phyloP scores from a whole-genome alignment of 495 filamentous ascomycete genomes.

The Penicillium taxi region DNA sequence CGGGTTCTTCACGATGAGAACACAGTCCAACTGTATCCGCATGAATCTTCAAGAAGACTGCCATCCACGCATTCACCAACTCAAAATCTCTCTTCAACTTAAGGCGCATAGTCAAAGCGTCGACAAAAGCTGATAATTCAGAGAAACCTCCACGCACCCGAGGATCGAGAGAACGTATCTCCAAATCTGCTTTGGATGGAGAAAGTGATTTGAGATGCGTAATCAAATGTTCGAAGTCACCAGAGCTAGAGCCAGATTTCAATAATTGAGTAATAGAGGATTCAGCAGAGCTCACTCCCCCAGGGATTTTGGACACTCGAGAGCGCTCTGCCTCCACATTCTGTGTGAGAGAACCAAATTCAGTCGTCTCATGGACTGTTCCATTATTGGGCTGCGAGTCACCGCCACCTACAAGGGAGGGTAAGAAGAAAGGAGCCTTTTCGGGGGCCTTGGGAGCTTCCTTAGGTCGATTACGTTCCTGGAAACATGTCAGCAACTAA shows the following conservation, averaged over 20 bases:
- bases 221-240: conserved; percentile 51
- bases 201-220: conserved; percentile 68
- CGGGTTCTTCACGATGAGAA: conserved; percentile 33
- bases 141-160: conserved; percentile 32
- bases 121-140: conserved; percentile 64
- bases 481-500: conserved; percentile 8
- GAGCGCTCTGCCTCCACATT: conserved; percentile 40
- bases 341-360: conserved; percentile 31
- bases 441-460: conserved; percentile 85
- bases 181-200: conserved; percentile 76
- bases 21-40: conserved; percentile 46
- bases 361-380: conserved; percentile 21
- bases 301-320: conserved; percentile 43
- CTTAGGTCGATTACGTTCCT: conserved; percentile 85
- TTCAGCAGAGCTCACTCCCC: conserved; percentile 17
- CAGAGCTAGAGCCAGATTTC: conserved; percentile 26
- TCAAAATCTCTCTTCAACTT: conserved; percentile 72
- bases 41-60: conserved; percentile 77
- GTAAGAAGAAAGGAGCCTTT: conserved; percentile 94
- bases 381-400: conserved; percentile 15
- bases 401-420: conserved; percentile 48
- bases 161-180: conserved; percentile 69
- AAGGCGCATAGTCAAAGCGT: conserved; percentile 63
- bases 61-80: conserved; percentile 92
- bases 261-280: conserved; percentile 55